phyloP scores from a whole-genome alignment of 192 early-diverging fungal species.

The Coemansia sp. region DNA sequence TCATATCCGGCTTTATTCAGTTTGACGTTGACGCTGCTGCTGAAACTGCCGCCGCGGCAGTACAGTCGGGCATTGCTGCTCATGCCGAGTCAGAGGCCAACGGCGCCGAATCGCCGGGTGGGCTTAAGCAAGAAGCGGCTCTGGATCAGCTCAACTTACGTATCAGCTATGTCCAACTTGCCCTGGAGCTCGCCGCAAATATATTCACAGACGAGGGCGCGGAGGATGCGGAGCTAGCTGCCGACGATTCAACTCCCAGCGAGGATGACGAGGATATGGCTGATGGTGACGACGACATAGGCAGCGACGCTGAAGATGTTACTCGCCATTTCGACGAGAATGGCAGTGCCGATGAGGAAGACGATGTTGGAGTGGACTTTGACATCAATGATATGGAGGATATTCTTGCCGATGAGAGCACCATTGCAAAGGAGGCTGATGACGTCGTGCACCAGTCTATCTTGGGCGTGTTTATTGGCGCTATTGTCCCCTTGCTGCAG shows the following conservation, averaged over 20 bases:
- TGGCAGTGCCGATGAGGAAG: constrained; percentile 47
- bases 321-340: constrained; percentile 50
- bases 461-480: constrained; percentile 46
- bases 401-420: constrained; percentile 48
- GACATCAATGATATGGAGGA: constrained; percentile 52
- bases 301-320: constrained; percentile 19
- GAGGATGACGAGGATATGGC: constrained; percentile 40
- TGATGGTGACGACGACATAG: constrained; percentile 32
- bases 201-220: constrained; percentile 69
- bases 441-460: constrained; percentile 48
- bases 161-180: constrained; percentile 51
- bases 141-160: constrained; percentile 23
- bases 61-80: constrained; percentile 16
- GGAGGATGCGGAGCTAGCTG: constrained; percentile 2
- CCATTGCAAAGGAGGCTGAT: constrained; percentile 40
- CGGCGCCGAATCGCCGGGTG: not conserved
- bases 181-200: constrained; percentile 81
- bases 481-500: constrained; percentile 33
- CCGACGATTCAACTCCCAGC: not conserved
- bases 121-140: constrained; percentile 9
- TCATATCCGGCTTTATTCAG: constrained; percentile 26
- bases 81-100: not conserved
- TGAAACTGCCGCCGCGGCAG: constrained; percentile 7
- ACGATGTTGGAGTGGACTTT: constrained; percentile 52
- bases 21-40: constrained; percentile 42